Base-by-base conservation (phyloP, 306 rosid genomes). In the Myrica gale region DNA sequence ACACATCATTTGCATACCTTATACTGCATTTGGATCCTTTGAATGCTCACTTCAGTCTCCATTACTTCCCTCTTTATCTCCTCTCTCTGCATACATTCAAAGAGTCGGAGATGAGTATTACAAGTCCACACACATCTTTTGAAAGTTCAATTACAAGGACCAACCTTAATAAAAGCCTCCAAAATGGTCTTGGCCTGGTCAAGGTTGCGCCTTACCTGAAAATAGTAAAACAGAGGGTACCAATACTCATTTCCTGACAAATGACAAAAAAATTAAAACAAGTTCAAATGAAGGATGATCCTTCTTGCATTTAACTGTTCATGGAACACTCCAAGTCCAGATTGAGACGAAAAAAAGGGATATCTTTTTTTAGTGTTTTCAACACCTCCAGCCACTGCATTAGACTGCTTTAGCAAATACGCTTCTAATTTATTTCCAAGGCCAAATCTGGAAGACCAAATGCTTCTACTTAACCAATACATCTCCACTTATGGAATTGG, bases 131-230 rank as follows among this genome's bases (percentile, higher is more conserved):
- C 12, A 17, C 37, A 56, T 68, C 41, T 32, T 68, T 54, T 76
- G 65, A 51, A 79, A 78, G 71, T 78, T 48, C 78, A 75, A 66
- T 46, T 52, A 74, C 62, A 61, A 66, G 42, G 47, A 76, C 62
- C 77, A 48, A 93, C 98, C 98, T 91, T 91, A 74, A 93, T 93
- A 84, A 93, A 82, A 75, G 98, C 88, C 73, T 93, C 97, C 82
- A 91, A 72, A 71, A 93, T 82, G 82, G 92, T 90, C 89, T 93
- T 93, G 43, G 98, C 98, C 87, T 93, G 98, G 76, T 93, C 97
- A 70, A 93, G 92, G 88, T 93, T 93, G 86, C 98, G 98, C 85
- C 98, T 86, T 57, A 93, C 98, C 98, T 93, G 87, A 72, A 71
- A 65, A 71, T 39, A 71, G 15, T n/a, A 77, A 74, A 81, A 69